Percentiles rank a stretch among this genome's conserved stretches.
These are phyloP conservation scores for Coemansia sp. DNA, from an alignment of 192 early-diverging fungal genomes.

Conservation along the genomic window DNA sequence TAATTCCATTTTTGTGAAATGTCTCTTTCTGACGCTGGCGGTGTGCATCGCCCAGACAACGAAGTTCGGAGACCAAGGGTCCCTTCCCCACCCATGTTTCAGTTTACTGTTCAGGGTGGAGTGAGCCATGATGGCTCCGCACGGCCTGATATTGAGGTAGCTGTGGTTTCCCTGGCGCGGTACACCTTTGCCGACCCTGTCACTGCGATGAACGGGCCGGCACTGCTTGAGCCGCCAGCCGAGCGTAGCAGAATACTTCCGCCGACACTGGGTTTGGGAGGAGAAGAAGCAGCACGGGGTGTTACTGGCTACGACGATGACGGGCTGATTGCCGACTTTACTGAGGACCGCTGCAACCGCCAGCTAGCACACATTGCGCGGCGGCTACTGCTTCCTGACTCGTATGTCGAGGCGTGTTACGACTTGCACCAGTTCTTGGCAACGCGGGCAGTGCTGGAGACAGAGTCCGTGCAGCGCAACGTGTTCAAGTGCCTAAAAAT, in stretches of 20 bases:
- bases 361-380: conserved; percentile 37
- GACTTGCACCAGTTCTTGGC: conserved; percentile 46
- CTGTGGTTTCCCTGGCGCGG: conserved; percentile 40
- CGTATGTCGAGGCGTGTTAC: conserved; percentile 49
- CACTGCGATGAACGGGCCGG: conserved; percentile 27
- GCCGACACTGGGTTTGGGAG: background rate
- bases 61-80: too few species aligned
- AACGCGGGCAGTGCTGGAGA: conserved; percentile 8
- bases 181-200: conserved; percentile 52
- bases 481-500: conserved; percentile 55
- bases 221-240: conserved; percentile 40
- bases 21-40: background rate
- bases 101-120: background rate
- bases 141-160: conserved; percentile 27
- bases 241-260: conserved; percentile 14
- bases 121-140: background rate
- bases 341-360: conserved; percentile 48
- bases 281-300: background rate
- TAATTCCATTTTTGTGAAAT: background rate
- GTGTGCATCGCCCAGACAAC: background rate
- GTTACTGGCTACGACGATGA: conserved; percentile 25
- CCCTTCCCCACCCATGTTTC: background rate
- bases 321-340: conserved; percentile 43
- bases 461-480: conserved; percentile 46
- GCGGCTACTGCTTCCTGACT: conserved; percentile 44